A percentile compares a stretch with the other conserved stretches of the same genome.
phyloP scores from a whole-genome alignment of 2,329 filamentous ascomycete species.

The Phyllosticta citrichinensis region DNA sequence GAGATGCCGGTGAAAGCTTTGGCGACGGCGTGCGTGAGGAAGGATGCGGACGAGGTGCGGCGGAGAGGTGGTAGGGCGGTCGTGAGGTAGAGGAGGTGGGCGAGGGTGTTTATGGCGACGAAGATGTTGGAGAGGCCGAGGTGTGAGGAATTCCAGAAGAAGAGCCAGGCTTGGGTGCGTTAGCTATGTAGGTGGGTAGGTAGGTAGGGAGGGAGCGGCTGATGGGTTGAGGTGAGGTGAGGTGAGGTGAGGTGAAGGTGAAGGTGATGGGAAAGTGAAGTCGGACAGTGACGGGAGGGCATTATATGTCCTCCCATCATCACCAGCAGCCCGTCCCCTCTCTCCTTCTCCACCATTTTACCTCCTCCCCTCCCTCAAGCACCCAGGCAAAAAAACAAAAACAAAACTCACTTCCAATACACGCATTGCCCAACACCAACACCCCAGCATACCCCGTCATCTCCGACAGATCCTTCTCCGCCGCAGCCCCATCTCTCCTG shows the following conservation, averaged over 20 bases:
- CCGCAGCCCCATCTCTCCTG: slow-evolving; percentile 22
- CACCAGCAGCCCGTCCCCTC: background rate
- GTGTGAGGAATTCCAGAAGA: slow-evolving; percentile 48
- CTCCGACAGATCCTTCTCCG: slow-evolving; percentile 29
- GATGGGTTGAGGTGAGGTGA: background rate
- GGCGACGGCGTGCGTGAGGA: slow-evolving; percentile 48
- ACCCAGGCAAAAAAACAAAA: background rate
- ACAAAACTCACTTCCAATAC: slow-evolving; percentile 43
- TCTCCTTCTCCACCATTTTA: background rate
- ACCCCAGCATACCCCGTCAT: slow-evolving; percentile 47
- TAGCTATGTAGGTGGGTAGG: slow-evolving; percentile 15
- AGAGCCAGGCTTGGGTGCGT: slow-evolving; percentile 40
- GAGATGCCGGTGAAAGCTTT: slow-evolving; percentile 54
- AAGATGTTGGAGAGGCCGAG: slow-evolving; percentile 46
- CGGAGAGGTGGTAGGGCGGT: slow-evolving; percentile 41
- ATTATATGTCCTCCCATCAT: too few relatives aligned
- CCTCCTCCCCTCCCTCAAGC: background rate
- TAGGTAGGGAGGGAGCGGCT: background rate
- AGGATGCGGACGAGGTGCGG: slow-evolving; percentile 37
- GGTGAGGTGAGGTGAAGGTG: too few relatives aligned
- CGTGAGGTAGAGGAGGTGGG: slow-evolving; percentile 46
- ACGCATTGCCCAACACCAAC: slow-evolving; percentile 47
- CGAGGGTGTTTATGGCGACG: slow-evolving; percentile 45
- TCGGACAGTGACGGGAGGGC: too few relatives aligned
- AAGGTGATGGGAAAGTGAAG: too few relatives aligned